Conservation (phyloP, 257 asterid species). For the Marsdenia floribunda region DNA sequence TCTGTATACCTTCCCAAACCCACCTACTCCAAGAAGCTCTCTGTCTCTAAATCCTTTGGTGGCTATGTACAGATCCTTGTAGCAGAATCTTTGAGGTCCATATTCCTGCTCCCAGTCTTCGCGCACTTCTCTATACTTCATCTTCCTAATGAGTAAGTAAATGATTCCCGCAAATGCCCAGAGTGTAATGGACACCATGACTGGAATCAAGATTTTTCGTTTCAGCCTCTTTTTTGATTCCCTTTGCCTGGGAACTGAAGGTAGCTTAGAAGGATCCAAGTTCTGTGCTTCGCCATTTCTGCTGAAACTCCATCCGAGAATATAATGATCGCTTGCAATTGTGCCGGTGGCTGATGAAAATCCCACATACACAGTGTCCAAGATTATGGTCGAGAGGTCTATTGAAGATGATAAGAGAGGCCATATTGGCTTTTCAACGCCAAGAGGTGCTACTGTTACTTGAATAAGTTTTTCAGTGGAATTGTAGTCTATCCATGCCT, state of each 20-base stretch:
- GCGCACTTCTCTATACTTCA: slow-evolving; percentile 45
- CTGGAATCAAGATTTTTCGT: slow-evolving; percentile 18
- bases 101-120: slow-evolving; percentile 77
- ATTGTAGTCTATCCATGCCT: slow-evolving; percentile 68
- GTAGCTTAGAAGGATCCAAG: slow-evolving; percentile 27
- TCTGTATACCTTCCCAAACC: slow-evolving; percentile 64
- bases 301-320: slow-evolving; percentile 81
- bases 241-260: slow-evolving; percentile 38
- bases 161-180: background rate
- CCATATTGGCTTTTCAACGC: slow-evolving; percentile 29
- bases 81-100: slow-evolving; percentile 64
- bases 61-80: slow-evolving; percentile 51
- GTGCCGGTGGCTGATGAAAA: slow-evolving; percentile 73
- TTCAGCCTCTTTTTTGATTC: slow-evolving; percentile 21
- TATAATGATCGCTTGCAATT: slow-evolving; percentile 55
- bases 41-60: slow-evolving; percentile 53
- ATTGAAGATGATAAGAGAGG: slow-evolving; percentile 41
- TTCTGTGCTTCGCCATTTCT: slow-evolving; percentile 38
- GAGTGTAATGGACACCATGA: slow-evolving; percentile 19
- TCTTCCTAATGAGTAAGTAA: slow-evolving; percentile 22
- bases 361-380: slow-evolving; percentile 55
- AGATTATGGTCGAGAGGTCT: slow-evolving; percentile 44
- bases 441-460: slow-evolving; percentile 44
- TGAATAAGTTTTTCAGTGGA: slow-evolving; percentile 29
- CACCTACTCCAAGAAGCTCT: slow-evolving; percentile 67